Base-by-base conservation (phyloP, 2,329 filamentous ascomycete species). In the Trichoderma simmonsii region DNA sequence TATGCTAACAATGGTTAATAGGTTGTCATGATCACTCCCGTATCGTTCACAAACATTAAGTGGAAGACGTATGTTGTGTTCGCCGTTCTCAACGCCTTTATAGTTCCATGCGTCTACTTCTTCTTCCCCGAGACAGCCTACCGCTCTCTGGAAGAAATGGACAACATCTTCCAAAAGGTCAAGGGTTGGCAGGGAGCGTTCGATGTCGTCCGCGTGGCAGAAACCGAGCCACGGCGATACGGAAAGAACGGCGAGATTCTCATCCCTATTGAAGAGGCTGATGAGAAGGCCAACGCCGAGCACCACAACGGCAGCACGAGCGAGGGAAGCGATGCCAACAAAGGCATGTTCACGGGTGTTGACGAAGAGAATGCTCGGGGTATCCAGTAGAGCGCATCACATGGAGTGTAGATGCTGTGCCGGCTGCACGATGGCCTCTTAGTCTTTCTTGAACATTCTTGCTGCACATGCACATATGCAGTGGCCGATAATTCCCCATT, bases 111-210 rank as follows among this genome's bases (percentile, higher is more conserved):
- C 3, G 83, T 89, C 28, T 90, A 88, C 78, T 87, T 88, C 80
- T 89, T 89, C 82, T 91, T 88, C 80, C 89, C 89, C 0, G 90
- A 91, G 79, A 91, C 90, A 11, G 87, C 87, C 1, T 88, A 88
- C 77, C 85, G 89, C 54, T 88, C 86, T 2, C 85, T 92, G 24
- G 89, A 92, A 78, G 89, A 91, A 77, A 91, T 92, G 86, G 89
- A 91, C 75, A 81, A 80, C 75, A 90, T 91, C 76, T 91, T 90
- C 81, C 85, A 86, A 74, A 88, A 89, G 77, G 86, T 86, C 1
- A 81, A 81, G 26, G 86, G 87, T 3, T 76, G 78, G 68, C 73
- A 73, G 26, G 82, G 78, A 30, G 80, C 79, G 21, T 78, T 83
- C 14, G 74, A 76, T 18, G 79, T 84, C 6, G 80, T 84, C 32